Percentiles rank a stretch among this genome's conserved stretches.
Conservation (phyloP, 805 yeast species). For the Wickerhamiella sergipiensis region DNA sequence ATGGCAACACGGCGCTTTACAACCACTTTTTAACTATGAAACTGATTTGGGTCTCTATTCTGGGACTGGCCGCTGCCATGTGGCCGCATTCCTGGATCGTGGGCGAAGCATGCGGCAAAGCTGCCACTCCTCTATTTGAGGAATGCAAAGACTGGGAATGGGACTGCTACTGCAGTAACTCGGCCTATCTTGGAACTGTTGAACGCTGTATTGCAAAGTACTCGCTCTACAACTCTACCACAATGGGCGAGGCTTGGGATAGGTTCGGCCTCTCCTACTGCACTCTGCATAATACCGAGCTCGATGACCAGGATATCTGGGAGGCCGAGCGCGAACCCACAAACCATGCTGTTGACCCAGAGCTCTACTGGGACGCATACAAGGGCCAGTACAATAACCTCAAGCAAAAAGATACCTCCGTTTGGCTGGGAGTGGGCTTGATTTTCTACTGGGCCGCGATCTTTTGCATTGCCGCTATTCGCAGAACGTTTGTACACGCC, state of each 20-base stretch:
- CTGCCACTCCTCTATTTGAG: constrained; percentile 13
- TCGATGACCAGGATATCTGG: constrained; percentile 9
- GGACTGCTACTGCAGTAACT: constrained; percentile 21
- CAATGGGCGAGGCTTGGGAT: constrained; percentile 23
- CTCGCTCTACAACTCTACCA: constrained; percentile 13
- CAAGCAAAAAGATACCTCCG: constrained; percentile 19
- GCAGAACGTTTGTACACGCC: constrained; percentile 6
- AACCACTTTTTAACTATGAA: background rate
- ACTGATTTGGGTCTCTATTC: background rate
- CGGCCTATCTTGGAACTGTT: constrained; percentile 21
- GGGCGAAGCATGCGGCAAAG: constrained; percentile 16
- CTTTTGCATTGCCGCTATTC: constrained; percentile 7
- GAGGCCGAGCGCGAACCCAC: constrained; percentile 1
- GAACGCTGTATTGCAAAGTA: constrained; percentile 21
- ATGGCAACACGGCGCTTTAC: background rate
- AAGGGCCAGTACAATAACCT: constrained; percentile 13
- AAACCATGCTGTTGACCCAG: constrained; percentile 7
- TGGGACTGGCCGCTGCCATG: constrained; percentile 4
- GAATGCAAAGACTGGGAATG: constrained; percentile 15
- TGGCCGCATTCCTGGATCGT: constrained; percentile 10
- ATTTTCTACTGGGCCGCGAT: constrained; percentile 22
- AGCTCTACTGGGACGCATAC: constrained; percentile 11
- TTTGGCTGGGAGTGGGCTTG: constrained; percentile 22
- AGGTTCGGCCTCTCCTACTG: constrained; percentile 19
- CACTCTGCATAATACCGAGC: constrained; percentile 9